phyloP scores from a whole-genome alignment of 1,284 basidiomycete species.

The Ustilago vetiveriae region DNA sequence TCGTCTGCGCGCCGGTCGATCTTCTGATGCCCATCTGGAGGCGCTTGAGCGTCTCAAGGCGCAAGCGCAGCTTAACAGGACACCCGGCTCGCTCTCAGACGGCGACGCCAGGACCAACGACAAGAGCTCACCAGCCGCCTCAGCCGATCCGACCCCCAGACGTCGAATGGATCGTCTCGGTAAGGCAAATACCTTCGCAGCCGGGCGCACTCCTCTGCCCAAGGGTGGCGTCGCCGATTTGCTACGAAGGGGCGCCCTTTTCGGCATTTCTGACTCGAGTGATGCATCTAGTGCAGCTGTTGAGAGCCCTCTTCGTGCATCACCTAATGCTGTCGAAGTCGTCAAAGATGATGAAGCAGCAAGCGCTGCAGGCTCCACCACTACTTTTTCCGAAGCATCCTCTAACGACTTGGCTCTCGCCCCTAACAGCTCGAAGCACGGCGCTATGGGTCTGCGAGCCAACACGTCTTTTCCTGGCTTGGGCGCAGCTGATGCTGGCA shows the following conservation, averaged over 20 bases:
- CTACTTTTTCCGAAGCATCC: conserved; percentile 37
- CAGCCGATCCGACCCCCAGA: conserved; percentile 21
- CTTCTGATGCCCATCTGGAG: conserved; percentile 35
- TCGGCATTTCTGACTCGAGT: conserved; percentile 34
- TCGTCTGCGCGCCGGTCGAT: conserved; percentile 12
- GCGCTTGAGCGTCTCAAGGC: conserved; percentile 44
- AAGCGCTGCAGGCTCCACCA: conserved; percentile 28
- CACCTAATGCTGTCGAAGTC: conserved; percentile 2
- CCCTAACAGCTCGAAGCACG: conserved; percentile 34
- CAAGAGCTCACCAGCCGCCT: conserved; percentile 13
- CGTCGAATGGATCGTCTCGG: conserved; percentile 48
- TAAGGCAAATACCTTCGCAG: conserved; percentile 44
- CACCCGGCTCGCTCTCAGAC: conserved; percentile 27
- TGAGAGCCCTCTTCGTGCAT: conserved; percentile 25
- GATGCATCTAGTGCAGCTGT: conserved; percentile 13
- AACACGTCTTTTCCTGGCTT: conserved; percentile 50
- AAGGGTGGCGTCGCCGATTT: conserved; percentile 42
- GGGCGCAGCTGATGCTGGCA: conserved; percentile 43
- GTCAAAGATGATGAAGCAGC: conserved; percentile 32
- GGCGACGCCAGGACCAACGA: conserved; percentile 18
- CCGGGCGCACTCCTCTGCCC: conserved; percentile 43
- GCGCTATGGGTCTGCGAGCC: conserved; percentile 38
- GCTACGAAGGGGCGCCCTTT: conserved; percentile 43
- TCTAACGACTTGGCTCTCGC: conserved; percentile 42
- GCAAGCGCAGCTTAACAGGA: conserved; percentile 30